Percentiles rank a stretch among this genome's conserved stretches.
Conservation (phyloP, 371 early-diverging fungal species). For the Mucor piriformis region DNA sequence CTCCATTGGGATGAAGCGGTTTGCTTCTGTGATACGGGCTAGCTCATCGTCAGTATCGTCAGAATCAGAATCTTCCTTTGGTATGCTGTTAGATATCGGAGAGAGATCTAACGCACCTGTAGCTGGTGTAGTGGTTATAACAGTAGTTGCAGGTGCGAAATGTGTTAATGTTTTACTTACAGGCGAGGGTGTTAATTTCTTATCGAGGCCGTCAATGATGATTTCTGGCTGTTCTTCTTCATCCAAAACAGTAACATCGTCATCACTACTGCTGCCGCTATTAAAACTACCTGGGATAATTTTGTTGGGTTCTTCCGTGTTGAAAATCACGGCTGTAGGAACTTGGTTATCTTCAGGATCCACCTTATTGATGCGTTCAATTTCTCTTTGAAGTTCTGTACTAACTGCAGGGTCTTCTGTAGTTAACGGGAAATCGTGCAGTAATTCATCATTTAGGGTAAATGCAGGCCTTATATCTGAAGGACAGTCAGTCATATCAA, state of each 20-base stretch:
- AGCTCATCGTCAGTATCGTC: slow-evolving; percentile 28
- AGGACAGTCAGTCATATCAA: slow-evolving; percentile 2
- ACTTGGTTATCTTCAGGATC: slow-evolving; percentile 24
- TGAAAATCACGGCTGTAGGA: slow-evolving; percentile 24
- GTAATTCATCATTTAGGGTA: not conserved
- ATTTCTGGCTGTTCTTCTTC: slow-evolving; percentile 8
- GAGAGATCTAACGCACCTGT: slow-evolving; percentile 19
- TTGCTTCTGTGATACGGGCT: slow-evolving; percentile 37
- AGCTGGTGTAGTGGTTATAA: slow-evolving; percentile 5
- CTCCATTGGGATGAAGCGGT: slow-evolving; percentile 33
- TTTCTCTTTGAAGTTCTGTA: slow-evolving; percentile 16
- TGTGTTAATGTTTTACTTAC: not conserved
- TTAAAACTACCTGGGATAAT: not conserved
- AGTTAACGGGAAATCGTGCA: slow-evolving; percentile 24
- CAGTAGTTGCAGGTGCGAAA: slow-evolving; percentile 11
- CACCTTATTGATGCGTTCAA: slow-evolving; percentile 24
- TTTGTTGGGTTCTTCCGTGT: slow-evolving; percentile 24
- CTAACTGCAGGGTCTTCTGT: slow-evolving; percentile 30
- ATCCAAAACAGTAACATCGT: not conserved
- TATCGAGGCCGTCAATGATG: slow-evolving; percentile 9
- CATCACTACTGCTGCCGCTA: not conserved
- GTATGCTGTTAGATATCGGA: not conserved
- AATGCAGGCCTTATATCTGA: slow-evolving; percentile 1
- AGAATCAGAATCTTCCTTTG: slow-evolving; percentile 12
- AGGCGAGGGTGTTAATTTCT: not conserved